A percentile compares a stretch with the other conserved stretches of the same genome.
These are phyloP conservation scores for Petrea volubilis DNA, from an alignment of 257 asterid species.

Conservation along the genomic window DNA sequence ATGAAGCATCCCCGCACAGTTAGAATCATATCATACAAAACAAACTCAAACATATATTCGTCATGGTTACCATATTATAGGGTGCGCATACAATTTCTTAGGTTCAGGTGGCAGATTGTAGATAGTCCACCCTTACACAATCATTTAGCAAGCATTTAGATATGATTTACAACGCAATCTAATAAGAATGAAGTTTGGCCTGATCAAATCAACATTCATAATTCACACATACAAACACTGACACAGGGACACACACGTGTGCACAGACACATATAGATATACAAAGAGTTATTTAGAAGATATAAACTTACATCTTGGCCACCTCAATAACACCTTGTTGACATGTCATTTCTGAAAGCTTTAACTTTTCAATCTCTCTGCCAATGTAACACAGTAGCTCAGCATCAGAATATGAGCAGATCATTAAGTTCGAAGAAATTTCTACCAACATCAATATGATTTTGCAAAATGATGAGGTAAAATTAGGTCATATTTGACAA, in stretches of 20 bases:
- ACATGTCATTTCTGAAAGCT: slow-evolving; percentile 95
- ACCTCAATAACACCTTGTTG: slow-evolving; percentile 85
- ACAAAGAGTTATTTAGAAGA: slow-evolving; percentile 1
- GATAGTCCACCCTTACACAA: not conserved
- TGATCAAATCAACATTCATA: not conserved
- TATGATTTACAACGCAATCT: not conserved
- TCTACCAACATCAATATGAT: not conserved
- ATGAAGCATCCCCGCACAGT: no score
- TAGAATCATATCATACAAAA: no score
- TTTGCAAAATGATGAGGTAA: not conserved
- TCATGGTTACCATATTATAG: not conserved
- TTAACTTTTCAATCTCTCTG: slow-evolving; percentile 91
- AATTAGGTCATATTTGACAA: not conserved
- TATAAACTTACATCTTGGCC: slow-evolving; percentile 80
- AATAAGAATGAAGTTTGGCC: not conserved
- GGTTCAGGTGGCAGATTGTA: not conserved
- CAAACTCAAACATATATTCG: not conserved
- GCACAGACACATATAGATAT: not conserved
- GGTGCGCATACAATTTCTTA: not conserved
- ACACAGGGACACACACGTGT: not conserved
- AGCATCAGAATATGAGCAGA: not conserved
- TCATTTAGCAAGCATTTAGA: not conserved
- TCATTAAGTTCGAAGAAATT: not conserved
- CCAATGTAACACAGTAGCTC: slow-evolving; percentile 22
- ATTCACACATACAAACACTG: not conserved